Evolutionary conservation across 352 stramenopile species (phyloP), one percentile per base, ranked within the genome.

Genomic region (Halophytophthora polymorphica): DNA sequence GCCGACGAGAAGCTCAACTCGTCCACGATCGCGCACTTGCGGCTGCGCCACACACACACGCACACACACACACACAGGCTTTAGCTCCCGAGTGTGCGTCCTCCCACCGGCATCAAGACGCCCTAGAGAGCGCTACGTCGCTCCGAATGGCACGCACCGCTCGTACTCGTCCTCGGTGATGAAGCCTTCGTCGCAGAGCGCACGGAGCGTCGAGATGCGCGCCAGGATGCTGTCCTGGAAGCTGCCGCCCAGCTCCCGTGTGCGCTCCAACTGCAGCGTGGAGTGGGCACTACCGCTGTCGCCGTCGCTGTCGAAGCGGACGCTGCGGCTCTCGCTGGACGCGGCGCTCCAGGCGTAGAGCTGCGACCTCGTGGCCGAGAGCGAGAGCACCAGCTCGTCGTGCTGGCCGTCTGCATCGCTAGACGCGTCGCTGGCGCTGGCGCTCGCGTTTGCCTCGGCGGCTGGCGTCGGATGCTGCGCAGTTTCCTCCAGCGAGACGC

Each of bases 131-230:
- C 25, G 8, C 4, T 8, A 31, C 8, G 25, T 8, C 4, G 22
- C 21, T 19, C 34, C n/a, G 40, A 7, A 11, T 2, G 18, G 6
- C 12, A 34, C 66, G 10, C 42, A 86, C 62, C 84, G 69, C 56
- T 90, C 72, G 40, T 89, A 95, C 49, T 95, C 85, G 21, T 92
- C 75, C 17, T 71, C 65, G 3, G 77, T 70, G 42, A 95, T 77
- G 50, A 90, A 95, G 0, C 85, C 85, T 58, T 93, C 68, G 34
- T 92, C 83, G 50, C 79, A 83, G 11, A 95, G 66, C 45, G 72
- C 73, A 45, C 80, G 64, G 6, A 95, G 61, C 34, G 83, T 95
- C 34, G 81, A 77, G 25, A 92, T 84, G 22, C 83, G 69, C 5
- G 73, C 58, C 45, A 93, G 54, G 11, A 91, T 69, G 52, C 73